Conservation (phyloP, 1,284 basidiomycete genomes). For the Tetrapyrgos nigripes region DNA sequence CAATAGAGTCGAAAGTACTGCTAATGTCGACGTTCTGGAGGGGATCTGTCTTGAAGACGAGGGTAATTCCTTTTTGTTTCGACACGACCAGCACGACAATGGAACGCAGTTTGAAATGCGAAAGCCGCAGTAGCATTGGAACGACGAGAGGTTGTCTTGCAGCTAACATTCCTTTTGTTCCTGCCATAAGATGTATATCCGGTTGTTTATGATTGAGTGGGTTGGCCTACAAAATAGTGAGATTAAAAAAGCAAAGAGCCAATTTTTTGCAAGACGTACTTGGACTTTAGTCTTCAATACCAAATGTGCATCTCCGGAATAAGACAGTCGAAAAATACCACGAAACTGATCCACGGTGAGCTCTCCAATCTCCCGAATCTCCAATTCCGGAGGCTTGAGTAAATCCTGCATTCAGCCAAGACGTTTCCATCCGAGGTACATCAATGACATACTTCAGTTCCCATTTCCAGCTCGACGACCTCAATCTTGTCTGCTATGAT, state of each 20-base stretch:
- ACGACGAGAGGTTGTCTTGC: conserved; percentile 94
- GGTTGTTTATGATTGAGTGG: conserved; percentile 91
- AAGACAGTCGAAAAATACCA: conserved; percentile 96
- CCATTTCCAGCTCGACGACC: conserved; percentile 98
- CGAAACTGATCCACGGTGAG: conserved; percentile 95
- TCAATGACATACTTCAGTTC: conserved; percentile 77
- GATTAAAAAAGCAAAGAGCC: neutral
- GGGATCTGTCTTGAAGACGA: conserved; percentile 99
- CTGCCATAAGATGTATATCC: conserved; percentile 80
- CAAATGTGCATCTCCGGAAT: conserved; percentile 95
- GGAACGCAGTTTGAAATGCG: conserved; percentile 91
- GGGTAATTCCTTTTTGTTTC: conserved; percentile 95
- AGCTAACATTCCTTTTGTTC: conserved; percentile 84
- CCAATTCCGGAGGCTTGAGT: conserved; percentile 92
- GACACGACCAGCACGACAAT: conserved; percentile 98
- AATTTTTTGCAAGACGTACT: conserved; percentile 51
- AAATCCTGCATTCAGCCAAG: conserved; percentile 13
- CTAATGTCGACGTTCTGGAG: conserved; percentile 98
- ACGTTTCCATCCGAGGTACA: neutral
- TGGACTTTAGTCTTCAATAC: conserved; percentile 97
- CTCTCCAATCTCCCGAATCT: conserved; percentile 98
- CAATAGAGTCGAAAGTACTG: conserved; percentile 97
- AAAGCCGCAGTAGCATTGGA: conserved; percentile 98
- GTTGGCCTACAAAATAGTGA: conserved; percentile 71
- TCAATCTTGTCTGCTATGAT: conserved; percentile 98